phyloP scores from a whole-genome alignment of 2,329 filamentous ascomycete genomes.

The Raffaelea albimanens region DNA sequence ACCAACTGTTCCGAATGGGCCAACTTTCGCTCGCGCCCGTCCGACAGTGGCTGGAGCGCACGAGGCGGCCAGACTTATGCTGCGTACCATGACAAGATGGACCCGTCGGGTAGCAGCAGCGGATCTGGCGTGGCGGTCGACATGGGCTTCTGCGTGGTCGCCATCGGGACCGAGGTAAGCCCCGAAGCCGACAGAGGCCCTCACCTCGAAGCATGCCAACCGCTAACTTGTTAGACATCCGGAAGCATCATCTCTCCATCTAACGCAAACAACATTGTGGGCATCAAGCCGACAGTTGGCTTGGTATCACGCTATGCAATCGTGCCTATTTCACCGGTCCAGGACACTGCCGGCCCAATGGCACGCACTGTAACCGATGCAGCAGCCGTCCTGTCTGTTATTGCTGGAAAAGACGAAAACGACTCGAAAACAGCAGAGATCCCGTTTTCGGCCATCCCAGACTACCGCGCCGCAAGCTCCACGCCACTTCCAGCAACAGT shows the following conservation, averaged over 20 bases:
- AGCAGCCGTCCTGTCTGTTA: conserved; percentile 50
- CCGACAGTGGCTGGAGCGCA: conserved; percentile 13
- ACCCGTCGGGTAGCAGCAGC: conserved; percentile 48
- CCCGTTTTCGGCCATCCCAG: conserved; percentile 31
- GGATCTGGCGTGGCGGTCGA: conserved; percentile 52
- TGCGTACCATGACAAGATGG: conserved; percentile 8
- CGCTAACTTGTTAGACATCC: conserved; percentile 29
- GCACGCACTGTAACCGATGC: conserved; percentile 57
- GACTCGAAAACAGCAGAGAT: conserved; percentile 58
- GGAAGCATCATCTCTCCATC: conserved; percentile 54
- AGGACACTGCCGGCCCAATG: conserved; percentile 59
- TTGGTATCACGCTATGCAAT: conserved; percentile 53
- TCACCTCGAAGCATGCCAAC: no score
- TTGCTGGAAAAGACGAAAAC: conserved; percentile 48
- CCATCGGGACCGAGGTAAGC: conserved; percentile 54
- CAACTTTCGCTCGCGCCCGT: conserved; percentile 9
- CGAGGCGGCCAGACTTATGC: conserved; percentile 12
- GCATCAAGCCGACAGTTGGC: conserved; percentile 60
- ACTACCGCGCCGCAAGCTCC: conserved; percentile 25
- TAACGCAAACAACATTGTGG: conserved; percentile 49
- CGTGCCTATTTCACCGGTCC: conserved; percentile 54
- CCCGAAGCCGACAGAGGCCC: background rate
- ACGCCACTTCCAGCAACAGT: conserved; percentile 31
- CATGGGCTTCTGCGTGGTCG: conserved; percentile 48
- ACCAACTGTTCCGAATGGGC: conserved; percentile 13